Conservation (phyloP, 2,329 filamentous ascomycete genomes). For the Aspergillus piperis region DNA sequence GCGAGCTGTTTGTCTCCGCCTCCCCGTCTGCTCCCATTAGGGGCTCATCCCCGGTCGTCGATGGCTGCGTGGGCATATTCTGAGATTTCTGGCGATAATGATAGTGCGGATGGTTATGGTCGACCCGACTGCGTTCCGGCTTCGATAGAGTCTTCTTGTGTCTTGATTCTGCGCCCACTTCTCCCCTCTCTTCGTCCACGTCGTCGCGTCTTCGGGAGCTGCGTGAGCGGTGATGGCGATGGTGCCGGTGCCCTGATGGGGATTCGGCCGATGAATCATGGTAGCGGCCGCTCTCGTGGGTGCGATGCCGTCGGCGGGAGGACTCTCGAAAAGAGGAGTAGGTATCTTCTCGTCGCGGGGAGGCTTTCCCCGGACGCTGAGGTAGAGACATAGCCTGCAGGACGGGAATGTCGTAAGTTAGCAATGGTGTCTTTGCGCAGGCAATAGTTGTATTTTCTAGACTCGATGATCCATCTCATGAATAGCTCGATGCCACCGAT, state of each 20-base stretch:
- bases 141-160: constrained; percentile 87
- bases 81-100: constrained; percentile 93
- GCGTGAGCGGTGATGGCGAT: constrained; percentile 43
- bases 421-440: not conserved
- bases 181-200: constrained; percentile 56
- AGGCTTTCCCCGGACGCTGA: constrained; percentile 64
- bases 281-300: constrained; percentile 66
- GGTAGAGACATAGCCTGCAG: constrained; percentile 51
- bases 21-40: constrained; percentile 69
- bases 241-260: constrained; percentile 38
- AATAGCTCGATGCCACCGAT: too few relatives aligned
- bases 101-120: constrained; percentile 88
- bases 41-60: constrained; percentile 88
- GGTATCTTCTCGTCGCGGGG: constrained; percentile 60
- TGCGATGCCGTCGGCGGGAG: constrained; percentile 66
- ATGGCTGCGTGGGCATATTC: constrained; percentile 86
- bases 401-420: not conserved
- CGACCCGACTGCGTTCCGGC: constrained; percentile 83
- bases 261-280: constrained; percentile 37
- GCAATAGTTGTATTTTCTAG: too few relatives aligned
- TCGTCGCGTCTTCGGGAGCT: constrained; percentile 49
- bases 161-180: constrained; percentile 52
- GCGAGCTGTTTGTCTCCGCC: constrained; percentile 60
- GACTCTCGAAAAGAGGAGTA: constrained; percentile 68
- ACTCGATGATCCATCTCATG: not conserved